A percentile compares a stretch with the other conserved stretches of the same genome.
These are phyloP conservation scores for Heliosperma pusillum DNA, from an alignment of 148 eudicot genomes.

Conservation along the genomic window DNA sequence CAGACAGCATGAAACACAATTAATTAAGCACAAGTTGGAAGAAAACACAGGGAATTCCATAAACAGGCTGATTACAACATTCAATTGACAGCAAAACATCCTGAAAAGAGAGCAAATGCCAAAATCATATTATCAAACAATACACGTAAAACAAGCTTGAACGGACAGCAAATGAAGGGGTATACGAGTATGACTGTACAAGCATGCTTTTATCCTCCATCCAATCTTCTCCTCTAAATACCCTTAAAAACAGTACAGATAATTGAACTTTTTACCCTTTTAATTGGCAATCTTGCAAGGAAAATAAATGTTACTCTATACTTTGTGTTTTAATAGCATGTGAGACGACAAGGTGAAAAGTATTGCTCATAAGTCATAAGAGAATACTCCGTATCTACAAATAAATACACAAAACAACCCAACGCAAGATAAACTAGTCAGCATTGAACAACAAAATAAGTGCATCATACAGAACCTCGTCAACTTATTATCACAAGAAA, in stretches of 20 bases:
- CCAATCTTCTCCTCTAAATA: no score
- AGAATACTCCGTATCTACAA: neutral
- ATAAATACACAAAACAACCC: constrained; percentile 1
- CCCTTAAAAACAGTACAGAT: no score
- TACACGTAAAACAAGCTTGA: neutral
- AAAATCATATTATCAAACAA: neutral
- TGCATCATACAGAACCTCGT: neutral
- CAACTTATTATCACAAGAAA: neutral
- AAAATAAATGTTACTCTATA: no score
- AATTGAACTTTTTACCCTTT: no score
- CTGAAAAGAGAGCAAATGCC: neutral
- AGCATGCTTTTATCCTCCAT: no score
- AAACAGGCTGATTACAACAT: constrained; percentile 5
- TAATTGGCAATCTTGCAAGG: no score
- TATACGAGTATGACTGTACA: no score
- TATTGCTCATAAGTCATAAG: no score
- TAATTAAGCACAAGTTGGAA: neutral
- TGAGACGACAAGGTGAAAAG: no score
- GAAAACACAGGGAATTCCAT: neutral
- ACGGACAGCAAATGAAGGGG: neutral
- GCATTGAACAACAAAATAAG: neutral
- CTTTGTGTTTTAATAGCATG: no score
- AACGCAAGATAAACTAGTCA: neutral
- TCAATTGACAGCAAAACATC: neutral
- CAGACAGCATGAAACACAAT: no score